These are phyloP conservation scores for Rhodofomes roseus DNA, from an alignment of 1,284 basidiomycete genomes.

Conservation along the genomic window DNA sequence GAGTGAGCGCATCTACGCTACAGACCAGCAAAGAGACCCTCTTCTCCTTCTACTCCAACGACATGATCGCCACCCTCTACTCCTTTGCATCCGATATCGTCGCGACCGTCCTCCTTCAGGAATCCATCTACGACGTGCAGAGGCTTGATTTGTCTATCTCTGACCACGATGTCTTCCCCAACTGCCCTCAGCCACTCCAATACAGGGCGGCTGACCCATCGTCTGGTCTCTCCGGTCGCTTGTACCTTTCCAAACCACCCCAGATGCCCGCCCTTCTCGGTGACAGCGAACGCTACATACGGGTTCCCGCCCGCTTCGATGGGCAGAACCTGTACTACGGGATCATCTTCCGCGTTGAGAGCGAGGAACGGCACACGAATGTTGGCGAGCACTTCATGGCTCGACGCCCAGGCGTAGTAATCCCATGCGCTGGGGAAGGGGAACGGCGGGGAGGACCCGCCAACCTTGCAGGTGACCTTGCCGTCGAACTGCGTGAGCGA, in stretches of 20 bases:
- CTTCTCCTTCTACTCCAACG: conserved; percentile 33
- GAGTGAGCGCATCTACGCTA: conserved; percentile 15
- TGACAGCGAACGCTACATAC: conserved; percentile 72
- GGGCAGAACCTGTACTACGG: conserved; percentile 70
- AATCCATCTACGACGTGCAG: conserved; percentile 52
- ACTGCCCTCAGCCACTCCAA: conserved; percentile 70
- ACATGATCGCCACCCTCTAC: conserved; percentile 35
- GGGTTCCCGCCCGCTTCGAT: conserved; percentile 55
- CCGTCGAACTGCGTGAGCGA: conserved; percentile 62
- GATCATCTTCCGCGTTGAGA: conserved; percentile 91
- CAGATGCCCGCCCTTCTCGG: conserved; percentile 85
- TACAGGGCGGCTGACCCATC: conserved; percentile 74
- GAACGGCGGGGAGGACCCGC: conserved; percentile 78
- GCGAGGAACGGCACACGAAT: conserved; percentile 75
- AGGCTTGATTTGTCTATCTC: conserved; percentile 30
- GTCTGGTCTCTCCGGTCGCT: conserved; percentile 39
- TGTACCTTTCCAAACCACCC: conserved; percentile 84
- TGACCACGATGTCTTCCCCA: conserved; percentile 47
- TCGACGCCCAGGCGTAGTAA: conserved; percentile 79
- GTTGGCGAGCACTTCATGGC: conserved; percentile 48
- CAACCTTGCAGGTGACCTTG: conserved; percentile 68
- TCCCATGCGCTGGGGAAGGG: conserved; percentile 74
- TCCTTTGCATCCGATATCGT: conserved; percentile 46
- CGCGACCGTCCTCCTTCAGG: conserved; percentile 50
- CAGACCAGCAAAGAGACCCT: conserved; percentile 40